phyloP scores from a whole-genome alignment of 2,329 filamentous ascomycete species.

The Fusarium irregulare region DNA sequence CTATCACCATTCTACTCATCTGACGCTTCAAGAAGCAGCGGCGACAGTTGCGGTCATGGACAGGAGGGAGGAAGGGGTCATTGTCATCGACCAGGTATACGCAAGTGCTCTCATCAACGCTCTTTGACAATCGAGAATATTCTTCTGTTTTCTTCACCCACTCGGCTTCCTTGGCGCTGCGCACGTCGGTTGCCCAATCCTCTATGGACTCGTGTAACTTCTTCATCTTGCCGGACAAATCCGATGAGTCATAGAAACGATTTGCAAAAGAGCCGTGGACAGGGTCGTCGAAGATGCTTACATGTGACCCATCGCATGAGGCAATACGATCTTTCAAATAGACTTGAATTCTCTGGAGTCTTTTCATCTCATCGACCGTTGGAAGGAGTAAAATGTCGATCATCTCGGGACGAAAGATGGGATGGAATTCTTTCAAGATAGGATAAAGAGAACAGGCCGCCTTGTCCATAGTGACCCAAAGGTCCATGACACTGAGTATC shows the following conservation, averaged over 20 bases:
- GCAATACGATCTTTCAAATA: constrained; percentile 37
- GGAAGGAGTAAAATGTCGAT: constrained; percentile 36
- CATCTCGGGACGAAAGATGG: constrained; percentile 40
- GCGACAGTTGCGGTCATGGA: constrained; percentile 44
- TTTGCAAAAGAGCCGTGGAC: constrained; percentile 45
- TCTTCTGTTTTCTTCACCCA: constrained; percentile 47
- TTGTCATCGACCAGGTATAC: constrained; percentile 43
- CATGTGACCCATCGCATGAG: constrained; percentile 15
- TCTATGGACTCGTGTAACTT: constrained; percentile 43
- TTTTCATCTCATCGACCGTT: constrained; percentile 30
- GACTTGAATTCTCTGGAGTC: constrained; percentile 35
- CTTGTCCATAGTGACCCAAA: constrained; percentile 41
- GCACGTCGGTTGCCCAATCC: constrained; percentile 24
- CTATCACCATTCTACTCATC: constrained; percentile 51
- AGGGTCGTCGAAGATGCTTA: constrained; percentile 43
- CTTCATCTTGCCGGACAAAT: constrained; percentile 22
- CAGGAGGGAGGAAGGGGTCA: constrained; percentile 11
- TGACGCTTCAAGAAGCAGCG: constrained; percentile 51
- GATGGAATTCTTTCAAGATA: constrained; percentile 36
- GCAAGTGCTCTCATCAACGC: constrained; percentile 49
- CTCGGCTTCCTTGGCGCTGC: constrained; percentile 47
- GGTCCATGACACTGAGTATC: constrained; percentile 41
- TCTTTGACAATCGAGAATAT: constrained; percentile 49
- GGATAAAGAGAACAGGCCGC: constrained; percentile 37
- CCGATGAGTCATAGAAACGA: constrained; percentile 43